These are phyloP conservation scores for Phytophthora sp. DNA, from an alignment of 352 stramenopile species.

Conservation along the genomic window DNA sequence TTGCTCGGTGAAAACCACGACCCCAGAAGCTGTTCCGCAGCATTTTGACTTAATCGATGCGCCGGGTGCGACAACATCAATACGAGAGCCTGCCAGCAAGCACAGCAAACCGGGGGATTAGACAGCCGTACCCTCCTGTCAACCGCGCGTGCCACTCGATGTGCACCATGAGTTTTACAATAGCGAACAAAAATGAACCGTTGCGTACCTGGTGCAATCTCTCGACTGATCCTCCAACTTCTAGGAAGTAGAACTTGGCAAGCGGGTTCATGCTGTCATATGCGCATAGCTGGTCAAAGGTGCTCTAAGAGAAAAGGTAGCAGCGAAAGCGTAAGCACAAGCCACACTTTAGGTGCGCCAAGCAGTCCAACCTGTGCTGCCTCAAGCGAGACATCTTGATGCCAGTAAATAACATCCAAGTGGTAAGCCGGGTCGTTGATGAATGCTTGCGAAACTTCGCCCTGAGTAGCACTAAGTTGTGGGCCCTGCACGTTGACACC, in stretches of 20 bases:
- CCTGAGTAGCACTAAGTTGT: conserved; percentile 17
- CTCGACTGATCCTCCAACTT: conserved; percentile 52
- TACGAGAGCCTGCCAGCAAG: conserved; percentile 46
- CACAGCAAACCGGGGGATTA: conserved; percentile 20
- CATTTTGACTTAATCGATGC: conserved; percentile 54
- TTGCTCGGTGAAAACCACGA: conserved; percentile 41
- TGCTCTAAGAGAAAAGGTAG: conserved; percentile 15
- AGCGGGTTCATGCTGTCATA: conserved; percentile 55
- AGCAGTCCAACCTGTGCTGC: conserved; percentile 35
- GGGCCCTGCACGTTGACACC: conserved; percentile 16
- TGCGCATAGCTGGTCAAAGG: conserved; percentile 53
- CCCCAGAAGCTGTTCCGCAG: conserved; percentile 47
- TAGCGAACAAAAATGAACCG: conserved; percentile 24
- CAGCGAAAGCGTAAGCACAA: not conserved
- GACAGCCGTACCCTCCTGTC: not conserved
- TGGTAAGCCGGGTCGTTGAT: conserved; percentile 35
- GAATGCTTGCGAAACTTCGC: conserved; percentile 27
- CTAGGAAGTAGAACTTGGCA: conserved; percentile 55
- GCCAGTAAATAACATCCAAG: conserved; percentile 60
- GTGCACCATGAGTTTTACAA: conserved; percentile 29
- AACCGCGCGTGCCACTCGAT: conserved; percentile 8
- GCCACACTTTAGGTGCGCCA: not conserved
- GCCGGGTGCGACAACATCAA: conserved; percentile 55
- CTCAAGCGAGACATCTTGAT: conserved; percentile 37
- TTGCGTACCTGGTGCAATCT: conserved; percentile 60